A percentile compares a stretch with the other conserved stretches of the same genome.
These are phyloP conservation scores for Moesziomyces parantarcticus DNA, from an alignment of 1,284 basidiomycete species.

Conservation along the genomic window DNA sequence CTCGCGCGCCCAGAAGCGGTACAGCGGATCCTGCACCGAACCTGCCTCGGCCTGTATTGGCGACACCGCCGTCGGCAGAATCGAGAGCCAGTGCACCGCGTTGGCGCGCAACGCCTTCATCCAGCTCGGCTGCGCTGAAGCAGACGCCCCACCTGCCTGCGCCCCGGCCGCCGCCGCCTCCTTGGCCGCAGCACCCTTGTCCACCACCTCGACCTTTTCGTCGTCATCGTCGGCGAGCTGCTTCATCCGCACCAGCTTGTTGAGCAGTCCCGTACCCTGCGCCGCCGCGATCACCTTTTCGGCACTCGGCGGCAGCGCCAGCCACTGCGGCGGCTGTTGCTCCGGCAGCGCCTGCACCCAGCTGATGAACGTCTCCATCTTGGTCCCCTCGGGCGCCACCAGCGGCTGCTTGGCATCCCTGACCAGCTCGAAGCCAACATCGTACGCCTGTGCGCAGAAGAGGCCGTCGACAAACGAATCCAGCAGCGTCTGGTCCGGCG, in stretches of 20 bases:
- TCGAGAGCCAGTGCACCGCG: conserved; percentile 50
- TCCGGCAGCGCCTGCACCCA: conserved; percentile 64
- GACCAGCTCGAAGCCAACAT: conserved; percentile 59
- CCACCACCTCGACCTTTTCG: conserved; percentile 15
- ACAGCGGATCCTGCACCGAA: conserved; percentile 58
- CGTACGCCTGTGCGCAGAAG: conserved; percentile 64
- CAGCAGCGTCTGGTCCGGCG: conserved; percentile 62
- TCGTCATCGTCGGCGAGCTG: conserved; percentile 61
- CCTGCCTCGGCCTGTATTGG: conserved; percentile 31
- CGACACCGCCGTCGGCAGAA: conserved; percentile 37
- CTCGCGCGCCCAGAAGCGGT: conserved; percentile 66
- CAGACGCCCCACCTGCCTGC: conserved; percentile 5
- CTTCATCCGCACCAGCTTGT: conserved; percentile 62
- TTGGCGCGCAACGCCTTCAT: conserved; percentile 59
- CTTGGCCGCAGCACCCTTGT: conserved; percentile 3
- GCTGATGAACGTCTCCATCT: conserved; percentile 61
- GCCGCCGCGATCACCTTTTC: conserved; percentile 64
- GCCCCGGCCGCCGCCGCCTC: not conserved
- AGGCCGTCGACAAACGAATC: conserved; percentile 65
- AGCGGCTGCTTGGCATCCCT: conserved; percentile 51
- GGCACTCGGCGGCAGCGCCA: conserved; percentile 63
- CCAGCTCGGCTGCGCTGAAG: conserved; percentile 57
- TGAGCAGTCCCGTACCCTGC: conserved; percentile 53
- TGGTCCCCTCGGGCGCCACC: conserved; percentile 62
- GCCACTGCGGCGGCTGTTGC: conserved; percentile 66